These are phyloP conservation scores for Crucibulum laeve DNA, from an alignment of 768 basidiomycete genomes.

Conservation along the genomic window DNA sequence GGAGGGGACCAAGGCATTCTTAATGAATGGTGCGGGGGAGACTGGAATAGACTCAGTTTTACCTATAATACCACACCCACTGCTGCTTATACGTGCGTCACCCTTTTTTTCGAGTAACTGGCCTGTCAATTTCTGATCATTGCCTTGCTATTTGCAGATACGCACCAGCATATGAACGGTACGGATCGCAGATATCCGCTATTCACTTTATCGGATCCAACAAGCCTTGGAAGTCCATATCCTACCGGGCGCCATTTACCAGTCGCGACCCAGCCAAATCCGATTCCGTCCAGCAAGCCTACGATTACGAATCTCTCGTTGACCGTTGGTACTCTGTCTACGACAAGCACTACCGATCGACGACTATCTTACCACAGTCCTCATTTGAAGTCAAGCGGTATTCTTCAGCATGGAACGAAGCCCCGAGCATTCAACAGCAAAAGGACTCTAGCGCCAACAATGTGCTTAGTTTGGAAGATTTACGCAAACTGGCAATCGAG, in stretches of 20 bases:
- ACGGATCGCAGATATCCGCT: conserved; percentile 79
- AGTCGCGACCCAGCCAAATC: conserved; percentile 18
- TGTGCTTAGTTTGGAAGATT: conserved; percentile 57
- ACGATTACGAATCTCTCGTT: conserved; percentile 78
- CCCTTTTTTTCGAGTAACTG: conserved; percentile 15
- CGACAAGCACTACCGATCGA: conserved; percentile 78
- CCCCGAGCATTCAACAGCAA: conserved; percentile 11
- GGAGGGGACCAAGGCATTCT: conserved; percentile 98
- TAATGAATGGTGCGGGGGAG: conserved; percentile 85
- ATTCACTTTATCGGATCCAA: conserved; percentile 95
- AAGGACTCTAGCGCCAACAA: conserved; percentile 16
- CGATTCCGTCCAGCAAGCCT: conserved; percentile 41
- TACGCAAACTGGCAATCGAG: conserved; percentile 58
- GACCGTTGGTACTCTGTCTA: conserved; percentile 92
- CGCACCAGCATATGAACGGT: conserved; percentile 94
- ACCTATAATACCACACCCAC: conserved; percentile 98
- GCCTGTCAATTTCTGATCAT: conserved; percentile 17
- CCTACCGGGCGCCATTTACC: conserved; percentile 59
- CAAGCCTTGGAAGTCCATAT: conserved; percentile 88
- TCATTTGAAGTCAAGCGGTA: conserved; percentile 66
- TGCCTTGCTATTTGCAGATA: conserved; percentile 54
- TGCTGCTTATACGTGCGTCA: conserved; percentile 88
- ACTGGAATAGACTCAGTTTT: conserved; percentile 96
- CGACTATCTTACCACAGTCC: conserved; percentile 32
- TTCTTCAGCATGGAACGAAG: conserved; percentile 71